Conservation (phyloP, 2,329 filamentous ascomycete species). For the Alternaria incomplexa region DNA sequence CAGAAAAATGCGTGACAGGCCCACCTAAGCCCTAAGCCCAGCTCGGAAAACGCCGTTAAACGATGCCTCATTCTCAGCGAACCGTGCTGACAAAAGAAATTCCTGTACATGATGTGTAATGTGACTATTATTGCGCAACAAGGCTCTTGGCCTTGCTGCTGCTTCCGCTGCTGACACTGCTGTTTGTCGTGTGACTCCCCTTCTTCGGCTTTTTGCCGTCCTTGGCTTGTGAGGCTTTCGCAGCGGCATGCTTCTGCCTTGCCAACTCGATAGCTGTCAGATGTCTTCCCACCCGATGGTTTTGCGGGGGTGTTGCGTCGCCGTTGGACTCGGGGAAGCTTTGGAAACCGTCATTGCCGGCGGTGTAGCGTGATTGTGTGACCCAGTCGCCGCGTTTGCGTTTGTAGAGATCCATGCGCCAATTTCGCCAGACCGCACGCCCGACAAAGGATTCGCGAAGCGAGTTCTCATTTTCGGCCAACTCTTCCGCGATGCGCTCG, state of each 20-base stretch:
- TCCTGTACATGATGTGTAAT: not conserved
- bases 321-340: conserved; percentile 53
- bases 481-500: conserved; percentile 69
- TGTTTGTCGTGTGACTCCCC: conserved; percentile 19
- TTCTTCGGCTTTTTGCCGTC: conserved; percentile 34
- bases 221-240: conserved; percentile 47
- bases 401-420: conserved; percentile 75
- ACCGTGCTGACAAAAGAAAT: conserved; percentile 22
- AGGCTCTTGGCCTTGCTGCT: conserved; percentile 34
- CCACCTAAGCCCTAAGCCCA: conserved; percentile 2
- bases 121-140: conserved; percentile 27
- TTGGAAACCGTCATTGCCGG: conserved; percentile 59
- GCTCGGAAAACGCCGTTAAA: conserved; percentile 26
- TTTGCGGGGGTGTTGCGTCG: conserved; percentile 16
- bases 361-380: conserved; percentile 61
- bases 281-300: conserved; percentile 35
- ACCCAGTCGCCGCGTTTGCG: conserved; percentile 69
- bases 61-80: conserved; percentile 2
- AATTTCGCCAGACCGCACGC: conserved; percentile 74
- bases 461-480: conserved; percentile 63
- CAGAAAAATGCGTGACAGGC: conserved; percentile 18
- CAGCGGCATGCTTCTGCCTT: conserved; percentile 61
- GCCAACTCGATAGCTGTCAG: conserved; percentile 60
- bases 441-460: conserved; percentile 70
- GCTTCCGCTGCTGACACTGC: conserved; percentile 24